Conservation (phyloP, 2,329 filamentous ascomycete species). For the Zymoseptoria ardabiliae region DNA sequence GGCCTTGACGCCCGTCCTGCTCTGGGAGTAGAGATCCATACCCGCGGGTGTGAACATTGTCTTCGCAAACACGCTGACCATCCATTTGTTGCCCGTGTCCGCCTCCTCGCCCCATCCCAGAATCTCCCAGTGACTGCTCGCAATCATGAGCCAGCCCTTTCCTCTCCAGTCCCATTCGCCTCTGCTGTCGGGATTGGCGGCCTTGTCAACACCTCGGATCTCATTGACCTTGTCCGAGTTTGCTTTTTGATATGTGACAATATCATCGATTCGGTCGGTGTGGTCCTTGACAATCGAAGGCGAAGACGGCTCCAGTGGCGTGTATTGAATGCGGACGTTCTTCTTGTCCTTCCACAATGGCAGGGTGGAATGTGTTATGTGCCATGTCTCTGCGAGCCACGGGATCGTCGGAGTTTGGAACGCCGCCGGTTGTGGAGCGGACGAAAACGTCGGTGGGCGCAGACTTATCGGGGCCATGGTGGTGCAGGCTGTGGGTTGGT, state of each 20-base stretch:
- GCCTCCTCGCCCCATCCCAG: constrained; percentile 62
- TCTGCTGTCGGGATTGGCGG: constrained; percentile 26
- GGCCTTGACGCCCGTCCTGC: constrained; percentile 51
- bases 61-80: constrained; percentile 76
- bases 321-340: constrained; percentile 76
- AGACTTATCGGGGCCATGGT: constrained; percentile 19
- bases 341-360: constrained; percentile 73
- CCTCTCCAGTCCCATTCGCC: constrained; percentile 69
- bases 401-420: constrained; percentile 45
- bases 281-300: constrained; percentile 26
- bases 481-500: constrained; percentile 1
- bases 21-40: constrained; percentile 67
- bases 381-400: constrained; percentile 62
- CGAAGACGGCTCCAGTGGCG: constrained; percentile 38
- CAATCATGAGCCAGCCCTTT: constrained; percentile 65
- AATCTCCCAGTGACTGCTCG: constrained; percentile 72
- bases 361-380: constrained; percentile 67
- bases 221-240: constrained; percentile 46
- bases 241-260: constrained; percentile 59
- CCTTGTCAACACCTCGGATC: constrained; percentile 59
- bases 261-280: constrained; percentile 57
- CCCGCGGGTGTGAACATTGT: constrained; percentile 79
- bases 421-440: constrained; percentile 17
- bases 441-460: constrained; percentile 28
- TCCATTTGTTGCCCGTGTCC: constrained; percentile 48